Conservation (phyloP, 129 eudicot genomes). For the Smallanthus sonchifolius region DNA sequence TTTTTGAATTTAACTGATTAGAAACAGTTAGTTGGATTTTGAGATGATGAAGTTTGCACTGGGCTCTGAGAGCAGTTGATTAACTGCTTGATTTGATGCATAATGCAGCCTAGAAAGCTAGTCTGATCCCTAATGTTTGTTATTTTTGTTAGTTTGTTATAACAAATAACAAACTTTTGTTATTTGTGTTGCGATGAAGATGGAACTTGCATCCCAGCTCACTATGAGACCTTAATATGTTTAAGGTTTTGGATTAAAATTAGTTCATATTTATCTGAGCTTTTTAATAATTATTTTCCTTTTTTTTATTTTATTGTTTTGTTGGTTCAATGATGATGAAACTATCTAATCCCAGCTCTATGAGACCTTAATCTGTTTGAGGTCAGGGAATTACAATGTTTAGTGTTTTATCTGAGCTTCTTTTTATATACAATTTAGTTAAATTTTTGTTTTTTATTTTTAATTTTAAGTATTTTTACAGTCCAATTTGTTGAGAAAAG, state of each 20-base stretch:
- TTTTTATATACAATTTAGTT: not conserved
- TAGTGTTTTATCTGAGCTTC: conserved; percentile 41
- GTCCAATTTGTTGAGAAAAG: too few species aligned
- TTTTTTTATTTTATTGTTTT: conserved; percentile 15
- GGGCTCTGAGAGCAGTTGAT: conserved; percentile 50
- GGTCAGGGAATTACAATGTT: conserved; percentile 26
- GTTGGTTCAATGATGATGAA: conserved; percentile 20
- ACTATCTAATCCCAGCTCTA: conserved; percentile 46
- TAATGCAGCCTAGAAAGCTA: conserved; percentile 42
- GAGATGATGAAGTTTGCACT: conserved; percentile 56
- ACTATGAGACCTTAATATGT: conserved; percentile 40
- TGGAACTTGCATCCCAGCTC: conserved; percentile 47
- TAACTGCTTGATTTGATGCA: conserved; percentile 40
- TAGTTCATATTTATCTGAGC: conserved; percentile 33
- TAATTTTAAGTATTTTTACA: not conserved
- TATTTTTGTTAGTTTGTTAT: not conserved
- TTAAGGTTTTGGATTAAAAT: conserved; percentile 34
- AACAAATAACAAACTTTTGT: not conserved
- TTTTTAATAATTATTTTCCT: not conserved
- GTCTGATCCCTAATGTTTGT: conserved; percentile 38
- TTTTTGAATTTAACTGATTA: not conserved
- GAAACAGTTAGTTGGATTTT: not conserved
- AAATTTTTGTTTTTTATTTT: too few species aligned
- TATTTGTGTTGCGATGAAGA: conserved; percentile 24
- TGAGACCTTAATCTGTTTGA: conserved; percentile 41